Evolutionary conservation across 2,329 filamentous ascomycete genomes (phyloP), one percentile per base, ranked within the genome.

Genomic region (Golovinomyces cichoracearum): DNA sequence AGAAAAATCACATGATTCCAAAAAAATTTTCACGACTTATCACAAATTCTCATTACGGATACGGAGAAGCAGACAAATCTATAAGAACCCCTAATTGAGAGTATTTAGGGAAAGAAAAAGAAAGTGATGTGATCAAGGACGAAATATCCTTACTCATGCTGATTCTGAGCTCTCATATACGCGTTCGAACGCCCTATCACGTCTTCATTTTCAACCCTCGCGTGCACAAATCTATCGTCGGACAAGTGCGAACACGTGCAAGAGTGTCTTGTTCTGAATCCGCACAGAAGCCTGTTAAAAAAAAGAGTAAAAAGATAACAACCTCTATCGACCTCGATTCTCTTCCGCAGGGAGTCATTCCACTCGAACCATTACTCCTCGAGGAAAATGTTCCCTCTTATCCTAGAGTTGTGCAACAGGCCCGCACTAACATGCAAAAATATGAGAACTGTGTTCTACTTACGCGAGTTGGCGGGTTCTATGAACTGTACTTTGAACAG

Each of bases 401-500:
- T 62, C 86, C 90, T 15, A 81, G 83, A n/a, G 81, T 95, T 45
- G 68, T 95, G 50, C 74, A 84, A 59, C 85, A 93, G 61, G 88
- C 83, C 25, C 74, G 76, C 50, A 83, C 78, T 55, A 92, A 93
- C 64, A 93, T 95, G 79, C 72, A 76, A 55, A 85, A 80, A 58
- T 94, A 93, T 64, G 74, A 78, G 57, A 84, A 92, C 57, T 95
- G 88, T 63, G 81, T 98, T 35, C 63, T 98, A 6, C 66, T 98
- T 51, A 98, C 90, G 3, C 76, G 88, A 50, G 85, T 98, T 25
- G 90, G 90, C 49, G 80, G 86, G 51, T 98, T 98, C 64, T 98
- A 95, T 64, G 90, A 98, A 72, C 68, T 98, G 50, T 98, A 98
- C 65, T 92, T 95, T 62, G 81, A 93, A 57, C 86, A 98, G 61